These are phyloP conservation scores for Lasiosphaeria ovina DNA, from an alignment of 495 filamentous ascomycete species.

Conservation along the genomic window DNA sequence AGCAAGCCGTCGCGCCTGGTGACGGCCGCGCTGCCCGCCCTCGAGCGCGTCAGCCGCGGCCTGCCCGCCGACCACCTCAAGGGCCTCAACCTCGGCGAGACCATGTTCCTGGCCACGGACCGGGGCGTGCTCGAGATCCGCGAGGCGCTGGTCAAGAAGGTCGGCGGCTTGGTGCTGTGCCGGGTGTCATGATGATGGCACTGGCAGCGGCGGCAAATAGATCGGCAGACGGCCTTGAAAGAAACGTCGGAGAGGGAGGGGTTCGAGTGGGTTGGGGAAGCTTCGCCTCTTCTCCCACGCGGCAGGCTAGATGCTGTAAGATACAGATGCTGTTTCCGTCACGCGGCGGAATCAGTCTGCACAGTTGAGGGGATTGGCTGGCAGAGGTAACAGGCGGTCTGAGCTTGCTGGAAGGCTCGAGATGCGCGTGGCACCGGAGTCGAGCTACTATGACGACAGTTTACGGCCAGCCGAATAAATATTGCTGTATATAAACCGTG, in stretches of 20 bases:
- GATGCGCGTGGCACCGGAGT: too few species aligned
- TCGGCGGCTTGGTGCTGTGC: slow-evolving; percentile 82
- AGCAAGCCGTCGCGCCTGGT: slow-evolving; percentile 75
- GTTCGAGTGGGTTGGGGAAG: background rate
- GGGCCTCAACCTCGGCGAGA: slow-evolving; percentile 80
- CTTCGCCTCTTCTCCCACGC: too few species aligned
- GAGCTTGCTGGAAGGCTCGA: too few species aligned
- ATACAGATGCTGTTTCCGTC: too few species aligned
- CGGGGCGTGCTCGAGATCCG: slow-evolving; percentile 78
- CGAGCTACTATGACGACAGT: too few species aligned
- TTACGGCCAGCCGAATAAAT: too few species aligned
- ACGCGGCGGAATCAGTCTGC: too few species aligned
- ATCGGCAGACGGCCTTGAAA: background rate
- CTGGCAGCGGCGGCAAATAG: background rate
- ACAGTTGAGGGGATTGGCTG: too few species aligned
- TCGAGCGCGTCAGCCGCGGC: slow-evolving; percentile 66
- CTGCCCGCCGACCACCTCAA: slow-evolving; percentile 60
- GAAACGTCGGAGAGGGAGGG: background rate
- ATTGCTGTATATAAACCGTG: background rate
- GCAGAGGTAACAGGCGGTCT: too few species aligned
- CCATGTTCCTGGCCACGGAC: slow-evolving; percentile 76
- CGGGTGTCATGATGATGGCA: slow-evolving; percentile 51
- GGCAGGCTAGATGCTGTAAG: too few species aligned
- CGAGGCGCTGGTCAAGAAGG: slow-evolving; percentile 80
- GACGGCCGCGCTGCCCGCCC: slow-evolving; percentile 56